These are phyloP conservation scores for Conringia planisiliqua DNA, from an alignment of 345 rosid genomes.

Conservation along the genomic window DNA sequence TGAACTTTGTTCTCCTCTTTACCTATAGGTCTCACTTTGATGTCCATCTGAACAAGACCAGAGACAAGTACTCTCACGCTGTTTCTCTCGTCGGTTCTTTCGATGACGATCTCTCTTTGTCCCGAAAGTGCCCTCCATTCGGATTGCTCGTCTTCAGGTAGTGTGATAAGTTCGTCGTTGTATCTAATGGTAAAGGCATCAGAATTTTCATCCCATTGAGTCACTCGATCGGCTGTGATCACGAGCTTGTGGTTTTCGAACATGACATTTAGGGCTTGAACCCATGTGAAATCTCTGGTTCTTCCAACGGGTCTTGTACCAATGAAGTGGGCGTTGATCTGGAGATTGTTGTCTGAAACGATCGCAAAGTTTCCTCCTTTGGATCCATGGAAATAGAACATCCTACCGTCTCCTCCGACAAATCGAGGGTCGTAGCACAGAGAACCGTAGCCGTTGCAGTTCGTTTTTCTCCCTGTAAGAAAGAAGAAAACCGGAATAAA, in stretches of 20 bases:
- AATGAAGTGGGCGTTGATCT: conserved; percentile 84
- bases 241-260: conserved; percentile 64
- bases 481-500: neutral
- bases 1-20: conserved; percentile 59
- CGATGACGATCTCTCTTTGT: conserved; percentile 48
- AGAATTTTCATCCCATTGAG: conserved; percentile 50
- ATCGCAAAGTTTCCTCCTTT: conserved; percentile 84
- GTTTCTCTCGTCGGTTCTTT: conserved; percentile 62
- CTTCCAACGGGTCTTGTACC: conserved; percentile 77
- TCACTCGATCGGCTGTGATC: conserved; percentile 53
- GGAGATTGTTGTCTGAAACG: conserved; percentile 67
- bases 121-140: conserved; percentile 48
- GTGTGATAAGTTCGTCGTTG: conserved; percentile 48
- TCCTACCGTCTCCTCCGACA: conserved; percentile 79
- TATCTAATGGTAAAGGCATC: conserved; percentile 57
- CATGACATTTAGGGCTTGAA: conserved; percentile 73
- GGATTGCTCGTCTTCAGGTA: conserved; percentile 61
- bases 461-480: conserved; percentile 61
- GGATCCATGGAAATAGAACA: conserved; percentile 91
- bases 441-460: conserved; percentile 76
- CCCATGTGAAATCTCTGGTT: conserved; percentile 90
- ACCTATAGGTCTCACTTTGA: conserved; percentile 59
- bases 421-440: conserved; percentile 84
- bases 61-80: conserved; percentile 48
- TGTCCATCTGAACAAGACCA: conserved; percentile 54